Conservation (phyloP, 108 stramenopile genomes). For the Nitzschia palea region DNA sequence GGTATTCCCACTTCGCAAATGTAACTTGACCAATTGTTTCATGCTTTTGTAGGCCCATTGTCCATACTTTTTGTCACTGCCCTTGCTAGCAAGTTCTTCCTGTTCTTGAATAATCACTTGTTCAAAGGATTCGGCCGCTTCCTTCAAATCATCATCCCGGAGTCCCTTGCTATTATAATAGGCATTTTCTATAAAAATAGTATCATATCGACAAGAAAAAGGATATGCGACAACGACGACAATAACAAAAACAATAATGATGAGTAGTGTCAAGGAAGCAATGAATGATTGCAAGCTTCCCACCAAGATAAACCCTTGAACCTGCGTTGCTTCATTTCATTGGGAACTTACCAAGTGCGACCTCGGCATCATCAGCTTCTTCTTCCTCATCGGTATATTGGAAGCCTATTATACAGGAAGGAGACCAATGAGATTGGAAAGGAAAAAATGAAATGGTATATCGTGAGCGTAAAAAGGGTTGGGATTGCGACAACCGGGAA, state of each 20-base stretch:
- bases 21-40: constrained; percentile 90
- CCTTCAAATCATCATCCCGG: constrained; percentile 57
- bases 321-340: not conserved
- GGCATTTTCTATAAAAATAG: constrained; percentile 60
- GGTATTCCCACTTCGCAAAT: constrained; percentile 50
- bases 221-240: not conserved
- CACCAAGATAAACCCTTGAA: not conserved
- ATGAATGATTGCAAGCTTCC: no score
- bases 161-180: constrained; percentile 93
- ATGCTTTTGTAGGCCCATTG: constrained; percentile 89
- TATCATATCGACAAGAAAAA: not conserved
- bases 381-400: constrained; percentile 92
- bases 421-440: not conserved
- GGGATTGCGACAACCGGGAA: not conserved
- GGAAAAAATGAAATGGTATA: no score
- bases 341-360: constrained; percentile 51
- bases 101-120: constrained; percentile 56
- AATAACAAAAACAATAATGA: no score
- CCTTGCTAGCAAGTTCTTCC: constrained; percentile 29
- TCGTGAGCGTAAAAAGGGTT: no score
- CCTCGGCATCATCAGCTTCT: constrained; percentile 69
- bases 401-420: constrained; percentile 28
- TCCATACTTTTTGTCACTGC: constrained; percentile 48
- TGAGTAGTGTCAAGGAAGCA: no score
- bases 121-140: constrained; percentile 75